Base-by-base conservation (phyloP, 2,329 filamentous ascomycete genomes). In the Trichophaea hybrida region DNA sequence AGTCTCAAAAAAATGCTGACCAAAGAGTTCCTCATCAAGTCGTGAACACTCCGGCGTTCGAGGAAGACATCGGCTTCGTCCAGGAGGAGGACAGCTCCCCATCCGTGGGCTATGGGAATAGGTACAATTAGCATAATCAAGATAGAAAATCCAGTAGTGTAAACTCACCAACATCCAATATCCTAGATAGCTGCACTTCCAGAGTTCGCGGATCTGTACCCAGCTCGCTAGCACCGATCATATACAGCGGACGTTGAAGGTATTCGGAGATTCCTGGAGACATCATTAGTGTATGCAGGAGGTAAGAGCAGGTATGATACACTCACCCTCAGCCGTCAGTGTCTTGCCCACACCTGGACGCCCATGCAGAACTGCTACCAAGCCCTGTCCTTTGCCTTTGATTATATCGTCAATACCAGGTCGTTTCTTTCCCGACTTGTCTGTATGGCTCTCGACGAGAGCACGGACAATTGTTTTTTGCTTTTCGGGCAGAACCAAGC, bases 41-140 rank as follows among this genome's bases (percentile, higher is more conserved):
- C 87, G 64, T 88, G 83, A 68, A 88, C 83, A 24, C 43, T 57
- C 13, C 53, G 53, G 15, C 87, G 85, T 74, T 94, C 87, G 6
- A 94, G 75, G 73, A 90, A 90, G 4, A 89, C 84, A 67, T 91
- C 86, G 1, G 85, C 88, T 73, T 94, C 89, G 67, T 94, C 88
- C 1, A 94, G 80, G 2, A 94, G 78, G 0, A 94, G 75, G 5
- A 95, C 85, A 0, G 88, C 88, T 17, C 87, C 86, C 89, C 88
- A 95, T 0, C 83, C 81, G 34, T 55, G 33, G 32, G 17, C 17
- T n/a, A 53, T 53, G 2, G 40, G 24, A 24, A 24, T 24, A 24
- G 24, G 3, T 24, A 24, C 5, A 13, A 17, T 46, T 46, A 46
- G 40, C 10, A 12, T 6, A 6, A 17, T 1, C 40, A 46, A 13